phyloP scores from a whole-genome alignment of 2,329 filamentous ascomycete species.

The Pseudogymnoascus sp. region DNA sequence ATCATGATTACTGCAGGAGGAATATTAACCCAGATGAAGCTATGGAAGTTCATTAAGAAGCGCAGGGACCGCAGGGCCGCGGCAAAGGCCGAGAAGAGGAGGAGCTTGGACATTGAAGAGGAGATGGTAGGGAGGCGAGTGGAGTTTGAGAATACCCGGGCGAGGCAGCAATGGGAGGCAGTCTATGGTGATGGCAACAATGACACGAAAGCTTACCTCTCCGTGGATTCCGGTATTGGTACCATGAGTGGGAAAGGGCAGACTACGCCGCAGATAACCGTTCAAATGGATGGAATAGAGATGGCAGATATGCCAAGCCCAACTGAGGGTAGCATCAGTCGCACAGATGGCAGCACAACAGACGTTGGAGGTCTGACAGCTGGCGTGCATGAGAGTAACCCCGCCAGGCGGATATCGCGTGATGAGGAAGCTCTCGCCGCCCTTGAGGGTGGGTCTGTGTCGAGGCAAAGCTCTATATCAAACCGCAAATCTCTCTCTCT shows the following conservation, averaged over 20 bases:
- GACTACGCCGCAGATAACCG: slow-evolving; percentile 26
- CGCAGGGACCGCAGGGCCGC: slow-evolving; percentile 46
- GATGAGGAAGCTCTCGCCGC: slow-evolving; percentile 14
- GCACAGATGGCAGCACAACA: neutral
- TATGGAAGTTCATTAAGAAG: slow-evolving; percentile 75
- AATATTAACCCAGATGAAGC: slow-evolving; percentile 72
- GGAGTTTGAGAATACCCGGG: slow-evolving; percentile 52
- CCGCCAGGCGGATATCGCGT: neutral
- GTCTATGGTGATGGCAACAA: slow-evolving; percentile 40
- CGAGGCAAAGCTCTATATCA: neutral
- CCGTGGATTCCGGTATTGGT: slow-evolving; percentile 26
- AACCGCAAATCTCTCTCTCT: neutral
- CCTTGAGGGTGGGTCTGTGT: slow-evolving; percentile 19
- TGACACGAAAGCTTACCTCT: slow-evolving; percentile 10
- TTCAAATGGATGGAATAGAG: slow-evolving; percentile 43
- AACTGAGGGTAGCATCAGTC: neutral
- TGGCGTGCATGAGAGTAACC: slow-evolving; percentile 10
- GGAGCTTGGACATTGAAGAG: slow-evolving; percentile 56
- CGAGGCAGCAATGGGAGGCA: slow-evolving; percentile 67
- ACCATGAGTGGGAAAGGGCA: slow-evolving; percentile 41
- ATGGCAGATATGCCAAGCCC: slow-evolving; percentile 40
- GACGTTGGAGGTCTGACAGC: slow-evolving; percentile 6
- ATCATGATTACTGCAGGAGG: slow-evolving; percentile 68
- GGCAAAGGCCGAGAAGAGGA: slow-evolving; percentile 41
- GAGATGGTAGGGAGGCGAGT: slow-evolving; percentile 61